Base-by-base conservation (phyloP, 2,329 filamentous ascomycete species). In the Verticillium albo-atrum region DNA sequence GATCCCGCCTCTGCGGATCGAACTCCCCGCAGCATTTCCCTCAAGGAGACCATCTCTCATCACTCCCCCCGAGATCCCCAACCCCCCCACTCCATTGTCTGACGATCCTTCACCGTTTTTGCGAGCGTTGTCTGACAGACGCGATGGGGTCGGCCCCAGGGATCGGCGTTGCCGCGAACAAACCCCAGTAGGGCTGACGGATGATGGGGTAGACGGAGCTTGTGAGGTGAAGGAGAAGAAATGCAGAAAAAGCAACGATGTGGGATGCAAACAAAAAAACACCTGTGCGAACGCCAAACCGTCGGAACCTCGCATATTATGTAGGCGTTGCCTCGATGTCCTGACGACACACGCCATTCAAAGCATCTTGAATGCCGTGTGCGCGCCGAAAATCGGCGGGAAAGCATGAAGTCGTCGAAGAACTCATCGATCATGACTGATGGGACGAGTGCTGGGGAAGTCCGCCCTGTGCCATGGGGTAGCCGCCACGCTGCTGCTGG, bases 371-470 rank as follows among this genome's bases (percentile, higher is more conserved):
- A 74, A 78, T 79, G 77, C 79, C 82, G 82, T 78, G 79, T 80
- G 80, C 77, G 35, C 35, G 42, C 79, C 81, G 55, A 82, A 82
- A 84, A 85, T 86, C 79, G 79, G 75, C 75, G 73, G 74, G 71
- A 71, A 71, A 70, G 67, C 66, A 65, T 65, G 50, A 34, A 57
- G 57, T 58, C 59, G 54, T 51, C 37, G 63, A 47, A n/a, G 50
- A 66, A 65, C 65, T 57, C 57, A 10, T 50, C 42, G 55, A 69
- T 79, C 80, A 92, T 76, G 89, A 88, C 77, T 91, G 89, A 74
- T 93, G 90, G 66, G 90, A 89, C 69, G 90, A 88, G 77, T 91
- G 91, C 69, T 92, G 89, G 60, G 90, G 89, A 84, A 95, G 91
- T 68, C 90, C 87, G 64, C 84, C 82, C 72, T 90, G 88, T 58